phyloP scores from a whole-genome alignment of 2,329 filamentous ascomycete genomes.

The Aspergillus ruber region DNA sequence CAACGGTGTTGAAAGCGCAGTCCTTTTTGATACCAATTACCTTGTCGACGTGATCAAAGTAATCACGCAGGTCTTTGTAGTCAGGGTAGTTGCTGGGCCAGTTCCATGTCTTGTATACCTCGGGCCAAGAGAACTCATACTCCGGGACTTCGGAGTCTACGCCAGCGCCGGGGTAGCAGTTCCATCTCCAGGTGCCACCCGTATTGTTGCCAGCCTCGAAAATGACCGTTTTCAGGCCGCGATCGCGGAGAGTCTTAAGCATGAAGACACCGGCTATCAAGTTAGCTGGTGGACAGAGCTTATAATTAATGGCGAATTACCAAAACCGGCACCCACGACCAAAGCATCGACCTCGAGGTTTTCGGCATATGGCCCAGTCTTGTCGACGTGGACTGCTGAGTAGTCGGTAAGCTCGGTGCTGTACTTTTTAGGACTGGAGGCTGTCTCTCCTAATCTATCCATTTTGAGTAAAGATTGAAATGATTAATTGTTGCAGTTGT shows the following conservation, averaged over 20 bases:
- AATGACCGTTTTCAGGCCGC: conserved; percentile 44
- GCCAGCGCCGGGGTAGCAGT: conserved; percentile 49
- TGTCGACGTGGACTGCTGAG: too few species aligned
- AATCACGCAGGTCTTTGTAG: conserved; percentile 35
- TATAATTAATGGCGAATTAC: neutral
- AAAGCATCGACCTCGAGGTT: conserved; percentile 18
- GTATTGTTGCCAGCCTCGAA: conserved; percentile 49
- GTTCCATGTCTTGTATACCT: conserved; percentile 41
- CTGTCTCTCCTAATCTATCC: too few species aligned
- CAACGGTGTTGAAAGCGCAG: conserved; percentile 39
- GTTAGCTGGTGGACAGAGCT: too few species aligned
- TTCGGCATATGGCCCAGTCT: conserved; percentile 20
- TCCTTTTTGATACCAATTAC: conserved; percentile 41
- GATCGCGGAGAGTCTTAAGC: conserved; percentile 48
- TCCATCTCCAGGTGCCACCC: conserved; percentile 53
- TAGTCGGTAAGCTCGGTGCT: too few species aligned
- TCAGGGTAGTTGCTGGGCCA: conserved; percentile 32
- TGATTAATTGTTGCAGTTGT: too few species aligned
- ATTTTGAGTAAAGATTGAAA: too few species aligned
- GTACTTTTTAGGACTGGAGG: too few species aligned
- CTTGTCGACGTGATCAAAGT: conserved; percentile 44
- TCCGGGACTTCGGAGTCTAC: conserved; percentile 51
- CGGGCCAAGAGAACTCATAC: conserved; percentile 50
- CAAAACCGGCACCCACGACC: conserved; percentile 17
- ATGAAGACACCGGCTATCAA: conserved; percentile 39